Evolutionary conservation across 345 rosid species (phyloP), one percentile per base, ranked within the genome.

Genomic region (Acer negundo): DNA sequence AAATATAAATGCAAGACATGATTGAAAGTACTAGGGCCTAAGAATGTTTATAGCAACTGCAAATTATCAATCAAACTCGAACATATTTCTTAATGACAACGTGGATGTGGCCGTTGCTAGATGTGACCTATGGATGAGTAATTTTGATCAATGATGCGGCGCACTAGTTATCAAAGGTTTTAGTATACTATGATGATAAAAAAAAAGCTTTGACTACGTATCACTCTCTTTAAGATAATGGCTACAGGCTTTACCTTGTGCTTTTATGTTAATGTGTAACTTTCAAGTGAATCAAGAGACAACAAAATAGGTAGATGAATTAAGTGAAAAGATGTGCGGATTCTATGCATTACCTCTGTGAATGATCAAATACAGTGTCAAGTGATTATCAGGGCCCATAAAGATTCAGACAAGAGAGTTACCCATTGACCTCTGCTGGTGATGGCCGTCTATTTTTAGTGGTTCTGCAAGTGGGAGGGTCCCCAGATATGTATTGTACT

Each of bases 381-480:
- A 55, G 79, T 77, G 84, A 84, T 77, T 68, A 51, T 76, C 77
- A 70, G 83, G 87, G 78, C 86, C 86, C 88, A 77, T 51, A 40
- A 67, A 62, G 86, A 84, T 84, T 81, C 66, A 76, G 80, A 79
- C 77, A 76, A 73, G 67, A 80, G 78, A 85, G 83, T 75, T 72
- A 80, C 74, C 84, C 87, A 80, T 85, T 84, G 88, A 88, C 88
- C 86, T 84, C 82, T 65, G 75, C 76, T 61, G 72, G 70, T 58
- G 49, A 80, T 82, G 84, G 83, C 77, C 69, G 59, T 79, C 86
- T 80, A 67, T 68, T 64, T 75, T 82, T 67, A 88, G 90, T 88
- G 90, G 87, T 82, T 83, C 64, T 67, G 78, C 86, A 77, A 85
- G 91, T 90, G 89, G 91, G 79, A 82, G 82, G 82, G 88, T 82